phyloP scores from a whole-genome alignment of 768 basidiomycete species.

The Jaapia argillacea region DNA sequence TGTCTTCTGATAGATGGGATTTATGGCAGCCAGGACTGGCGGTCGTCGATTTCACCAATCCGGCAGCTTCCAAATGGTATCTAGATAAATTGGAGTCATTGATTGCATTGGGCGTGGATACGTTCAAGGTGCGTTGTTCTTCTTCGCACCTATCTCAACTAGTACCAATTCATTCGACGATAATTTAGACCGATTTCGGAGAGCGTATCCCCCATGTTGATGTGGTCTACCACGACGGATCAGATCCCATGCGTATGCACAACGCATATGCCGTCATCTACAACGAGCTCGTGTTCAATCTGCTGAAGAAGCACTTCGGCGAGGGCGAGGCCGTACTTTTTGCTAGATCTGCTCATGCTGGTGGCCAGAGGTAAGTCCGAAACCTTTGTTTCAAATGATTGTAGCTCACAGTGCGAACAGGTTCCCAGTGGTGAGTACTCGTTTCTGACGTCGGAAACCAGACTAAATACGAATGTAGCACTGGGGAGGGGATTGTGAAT shows the following conservation, averaged over 20 bases:
- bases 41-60: slow-evolving; percentile 57
- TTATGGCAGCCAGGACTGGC: slow-evolving; percentile 58
- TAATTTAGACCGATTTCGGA: slow-evolving; percentile 63
- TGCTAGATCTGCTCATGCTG: slow-evolving; percentile 56
- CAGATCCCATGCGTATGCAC: slow-evolving; percentile 61
- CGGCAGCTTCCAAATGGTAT: slow-evolving; percentile 39
- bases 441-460: too few relatives aligned
- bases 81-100: slow-evolving; percentile 29
- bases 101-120: slow-evolving; percentile 36
- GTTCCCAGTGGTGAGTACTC: slow-evolving; percentile 27
- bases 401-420: slow-evolving; percentile 5
- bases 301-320: slow-evolving; percentile 49
- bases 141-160: neutral
- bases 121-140: slow-evolving; percentile 34
- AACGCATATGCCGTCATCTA: slow-evolving; percentile 63
- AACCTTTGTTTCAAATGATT: neutral
- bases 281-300: slow-evolving; percentile 59
- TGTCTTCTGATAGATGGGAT: slow-evolving; percentile 31
- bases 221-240: slow-evolving; percentile 55
- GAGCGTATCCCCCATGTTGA: slow-evolving; percentile 65
- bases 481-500: slow-evolving; percentile 73
- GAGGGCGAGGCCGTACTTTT: slow-evolving; percentile 60
- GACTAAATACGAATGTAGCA: too few relatives aligned
- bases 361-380: slow-evolving; percentile 46
- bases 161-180: neutral